Conservation (phyloP, 2,329 filamentous ascomycete species). For the Cytospora chrysosperma region DNA sequence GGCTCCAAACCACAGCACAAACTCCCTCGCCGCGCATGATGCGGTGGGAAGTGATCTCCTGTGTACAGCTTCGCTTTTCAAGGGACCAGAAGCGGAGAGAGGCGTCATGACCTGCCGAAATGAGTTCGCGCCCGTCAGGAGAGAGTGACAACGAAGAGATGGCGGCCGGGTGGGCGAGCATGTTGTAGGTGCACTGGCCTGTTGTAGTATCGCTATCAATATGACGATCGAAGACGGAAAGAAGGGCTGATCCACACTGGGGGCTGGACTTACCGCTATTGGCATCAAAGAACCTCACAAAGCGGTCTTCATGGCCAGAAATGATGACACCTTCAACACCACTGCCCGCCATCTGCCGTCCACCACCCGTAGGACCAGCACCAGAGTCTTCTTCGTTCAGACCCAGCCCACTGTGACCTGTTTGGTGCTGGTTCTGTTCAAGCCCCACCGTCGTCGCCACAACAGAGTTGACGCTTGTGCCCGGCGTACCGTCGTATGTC, state of each 20-base stretch:
- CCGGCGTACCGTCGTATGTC: constrained; percentile 81
- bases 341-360: constrained; percentile 63
- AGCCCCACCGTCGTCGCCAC: constrained; percentile 83
- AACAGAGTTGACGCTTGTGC: constrained; percentile 84
- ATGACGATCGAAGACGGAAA: not conserved
- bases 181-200: constrained; percentile 99
- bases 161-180: constrained; percentile 92
- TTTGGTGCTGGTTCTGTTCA: constrained; percentile 62
- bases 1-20: constrained; percentile 92
- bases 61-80: constrained; percentile 91
- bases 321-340: constrained; percentile 92
- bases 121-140: constrained; percentile 89
- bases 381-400: constrained; percentile 66
- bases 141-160: constrained; percentile 91
- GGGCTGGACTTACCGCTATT: constrained; percentile 78
- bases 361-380: constrained; percentile 76
- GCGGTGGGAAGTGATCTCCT: constrained; percentile 90
- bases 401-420: constrained; percentile 51
- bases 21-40: constrained; percentile 96
- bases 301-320: constrained; percentile 93
- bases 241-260: not conserved
- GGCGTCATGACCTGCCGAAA: constrained; percentile 93
- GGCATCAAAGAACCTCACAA: constrained; percentile 95
- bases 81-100: constrained; percentile 96
- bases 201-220: constrained; percentile 25